phyloP scores from a whole-genome alignment of 1,284 basidiomycete species.

The Moesziomyces globuligerus region DNA sequence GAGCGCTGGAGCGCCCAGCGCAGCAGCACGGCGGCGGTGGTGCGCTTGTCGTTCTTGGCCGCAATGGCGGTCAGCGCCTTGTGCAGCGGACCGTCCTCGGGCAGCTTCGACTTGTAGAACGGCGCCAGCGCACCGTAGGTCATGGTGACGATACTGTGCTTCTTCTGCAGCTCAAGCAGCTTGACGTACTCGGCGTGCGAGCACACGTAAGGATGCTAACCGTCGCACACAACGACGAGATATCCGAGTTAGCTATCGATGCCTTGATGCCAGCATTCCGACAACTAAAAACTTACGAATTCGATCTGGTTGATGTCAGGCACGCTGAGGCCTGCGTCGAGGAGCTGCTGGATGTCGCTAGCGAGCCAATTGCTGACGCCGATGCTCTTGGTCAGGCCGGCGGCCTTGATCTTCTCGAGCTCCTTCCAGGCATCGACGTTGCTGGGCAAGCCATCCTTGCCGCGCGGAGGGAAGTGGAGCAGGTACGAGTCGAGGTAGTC shows the following conservation, averaged over 20 bases:
- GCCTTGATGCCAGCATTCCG: no score
- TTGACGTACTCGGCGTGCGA: conserved; percentile 40
- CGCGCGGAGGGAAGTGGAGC: conserved; percentile 53
- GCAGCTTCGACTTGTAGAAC: conserved; percentile 36
- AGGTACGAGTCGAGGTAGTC: conserved; percentile 48
- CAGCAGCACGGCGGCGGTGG: conserved; percentile 38
- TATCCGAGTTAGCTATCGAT: background rate
- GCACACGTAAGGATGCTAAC: conserved; percentile 43
- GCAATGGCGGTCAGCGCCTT: conserved; percentile 42
- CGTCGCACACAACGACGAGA: background rate
- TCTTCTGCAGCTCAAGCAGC: conserved; percentile 41
- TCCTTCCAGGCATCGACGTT: conserved; percentile 56
- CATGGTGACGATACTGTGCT: conserved; percentile 50
- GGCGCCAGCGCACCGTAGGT: conserved; percentile 51
- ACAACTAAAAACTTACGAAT: conserved; percentile 40
- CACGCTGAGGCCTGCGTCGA: conserved; percentile 43
- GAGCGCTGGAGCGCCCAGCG: conserved; percentile 50
- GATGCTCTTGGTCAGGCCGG: conserved; percentile 47
- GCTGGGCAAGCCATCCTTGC: conserved; percentile 42
- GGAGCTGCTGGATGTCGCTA: conserved; percentile 48
- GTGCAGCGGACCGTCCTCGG: conserved; percentile 32
- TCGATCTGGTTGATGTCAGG: conserved; percentile 61
- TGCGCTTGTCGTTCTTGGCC: conserved; percentile 30
- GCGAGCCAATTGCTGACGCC: conserved; percentile 55
- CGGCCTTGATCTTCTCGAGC: conserved; percentile 50